Conservation (phyloP, 1,284 basidiomycete species). For the Acaromyces ingoldii region DNA sequence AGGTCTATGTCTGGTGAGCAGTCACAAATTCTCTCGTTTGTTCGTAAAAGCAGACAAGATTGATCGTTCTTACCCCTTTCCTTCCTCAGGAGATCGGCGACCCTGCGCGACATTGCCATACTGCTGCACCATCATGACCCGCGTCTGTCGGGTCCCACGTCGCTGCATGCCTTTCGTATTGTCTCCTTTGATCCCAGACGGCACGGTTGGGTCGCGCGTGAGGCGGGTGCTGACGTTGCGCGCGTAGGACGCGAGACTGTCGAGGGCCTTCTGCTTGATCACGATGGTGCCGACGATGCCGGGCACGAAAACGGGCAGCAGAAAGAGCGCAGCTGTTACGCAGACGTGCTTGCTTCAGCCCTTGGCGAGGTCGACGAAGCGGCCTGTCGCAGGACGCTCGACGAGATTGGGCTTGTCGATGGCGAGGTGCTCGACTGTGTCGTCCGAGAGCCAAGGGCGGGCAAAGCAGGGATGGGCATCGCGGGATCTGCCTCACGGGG, state of each 20-base stretch:
- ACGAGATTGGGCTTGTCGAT: not conserved
- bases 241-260: not conserved
- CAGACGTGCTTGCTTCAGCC: no score
- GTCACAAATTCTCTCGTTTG: not conserved
- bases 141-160: not conserved
- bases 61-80: not conserved
- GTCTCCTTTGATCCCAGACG: not conserved
- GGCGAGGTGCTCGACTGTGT: conserved; percentile 2
- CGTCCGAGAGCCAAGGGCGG: not conserved
- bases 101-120: conserved; percentile 1
- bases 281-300: not conserved
- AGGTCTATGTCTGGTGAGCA: conserved; percentile 2
- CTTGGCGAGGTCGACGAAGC: not conserved
- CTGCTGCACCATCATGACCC: not conserved
- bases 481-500: no score
- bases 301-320: not conserved
- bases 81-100: not conserved
- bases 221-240: not conserved
- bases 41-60: no score
- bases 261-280: not conserved
- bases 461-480: no score
- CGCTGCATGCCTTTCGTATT: conserved; percentile 1
- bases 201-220: not conserved
- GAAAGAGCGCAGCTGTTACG: no score
- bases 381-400: not conserved